phyloP scores from a whole-genome alignment of 139 green algal species.

The Chlorella sorokiniana region DNA sequence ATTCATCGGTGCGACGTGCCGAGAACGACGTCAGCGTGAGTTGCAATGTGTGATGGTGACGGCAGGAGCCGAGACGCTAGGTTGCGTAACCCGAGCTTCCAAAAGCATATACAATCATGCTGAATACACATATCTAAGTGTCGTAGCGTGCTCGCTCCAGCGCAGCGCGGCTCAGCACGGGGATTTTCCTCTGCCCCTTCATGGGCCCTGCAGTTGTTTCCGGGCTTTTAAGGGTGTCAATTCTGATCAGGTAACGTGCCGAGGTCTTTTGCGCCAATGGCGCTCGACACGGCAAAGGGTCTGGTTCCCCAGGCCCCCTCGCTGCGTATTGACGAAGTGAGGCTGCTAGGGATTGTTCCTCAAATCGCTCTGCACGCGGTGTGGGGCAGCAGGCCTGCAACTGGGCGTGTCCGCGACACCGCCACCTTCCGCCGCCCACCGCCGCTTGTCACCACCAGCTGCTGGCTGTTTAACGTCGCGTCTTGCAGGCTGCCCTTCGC shows the following conservation, averaged over 20 bases:
- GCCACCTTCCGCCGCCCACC: not conserved
- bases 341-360: not conserved
- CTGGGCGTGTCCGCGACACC: not conserved
- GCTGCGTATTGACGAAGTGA: constrained; percentile 24
- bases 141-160: too few species aligned
- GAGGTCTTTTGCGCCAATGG: not conserved
- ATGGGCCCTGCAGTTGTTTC: too few species aligned
- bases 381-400: not conserved
- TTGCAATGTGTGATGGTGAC: not conserved
- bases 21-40: not conserved
- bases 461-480: not conserved
- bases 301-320: not conserved
- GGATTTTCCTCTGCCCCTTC: too few species aligned
- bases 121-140: too few species aligned
- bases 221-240: too few species aligned
- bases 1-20: not conserved
- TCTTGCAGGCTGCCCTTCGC: constrained; percentile 12
- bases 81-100: too few species aligned
- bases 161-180: too few species aligned
- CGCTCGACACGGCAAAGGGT: not conserved
- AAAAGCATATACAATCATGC: too few species aligned
- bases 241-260: too few species aligned
- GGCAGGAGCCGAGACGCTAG: too few species aligned
- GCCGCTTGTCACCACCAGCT: not conserved
- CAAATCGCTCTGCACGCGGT: too few species aligned